phyloP scores from a whole-genome alignment of 129 eudicot genomes.

The Gnaphalium uliginosum region DNA sequence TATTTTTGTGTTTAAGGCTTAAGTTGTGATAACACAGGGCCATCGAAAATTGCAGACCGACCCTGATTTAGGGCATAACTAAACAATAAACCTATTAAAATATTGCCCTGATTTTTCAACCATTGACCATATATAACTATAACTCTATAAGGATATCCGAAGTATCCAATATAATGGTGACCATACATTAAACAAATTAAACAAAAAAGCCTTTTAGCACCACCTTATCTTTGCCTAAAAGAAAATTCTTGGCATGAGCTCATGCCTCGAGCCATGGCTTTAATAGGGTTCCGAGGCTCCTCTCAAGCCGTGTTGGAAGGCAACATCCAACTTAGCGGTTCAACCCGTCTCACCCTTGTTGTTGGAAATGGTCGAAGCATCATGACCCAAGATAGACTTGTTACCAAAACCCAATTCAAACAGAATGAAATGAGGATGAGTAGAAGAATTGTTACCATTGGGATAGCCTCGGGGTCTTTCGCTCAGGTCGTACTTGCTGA shows the following conservation, averaged over 20 bases:
- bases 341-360: background rate
- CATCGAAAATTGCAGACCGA: too few species aligned
- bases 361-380: background rate
- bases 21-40: too few species aligned
- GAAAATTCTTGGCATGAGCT: background rate
- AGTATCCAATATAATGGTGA: background rate
- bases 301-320: background rate
- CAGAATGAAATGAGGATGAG: background rate
- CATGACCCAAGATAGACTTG: background rate
- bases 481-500: background rate
- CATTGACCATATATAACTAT: too few species aligned
- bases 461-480: conserved; percentile 5
- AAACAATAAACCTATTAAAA: background rate
- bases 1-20: too few species aligned
- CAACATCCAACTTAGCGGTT: background rate
- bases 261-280: background rate
- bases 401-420: background rate
- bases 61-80: too few species aligned
- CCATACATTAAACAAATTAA: background rate
- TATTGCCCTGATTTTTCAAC: background rate
- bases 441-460: background rate
- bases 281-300: background rate
- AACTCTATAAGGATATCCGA: background rate
- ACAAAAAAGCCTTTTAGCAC: background rate
- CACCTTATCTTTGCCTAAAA: conserved; percentile 11